Evolutionary conservation across 1,284 basidiomycete species (phyloP), one percentile per base, ranked within the genome.

Genomic region (Irpex sp.): DNA sequence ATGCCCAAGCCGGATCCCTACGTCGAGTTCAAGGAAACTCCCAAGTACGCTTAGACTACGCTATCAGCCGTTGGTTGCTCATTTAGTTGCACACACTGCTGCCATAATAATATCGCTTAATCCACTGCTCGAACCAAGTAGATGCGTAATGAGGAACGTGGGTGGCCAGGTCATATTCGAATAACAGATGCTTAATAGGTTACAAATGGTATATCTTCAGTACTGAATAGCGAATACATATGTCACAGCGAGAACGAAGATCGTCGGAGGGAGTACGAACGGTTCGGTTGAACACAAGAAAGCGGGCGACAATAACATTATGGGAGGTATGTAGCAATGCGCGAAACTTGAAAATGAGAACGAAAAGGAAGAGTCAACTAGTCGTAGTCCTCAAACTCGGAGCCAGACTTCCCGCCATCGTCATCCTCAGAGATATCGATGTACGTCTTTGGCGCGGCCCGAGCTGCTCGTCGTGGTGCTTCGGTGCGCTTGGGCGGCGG

Each of bases 1-100:
- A 70, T 77, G 21, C 81, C 80, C 72, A 83, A 78, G 73, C 65
- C 70, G 37, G 77, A 81, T 65, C 82, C 76, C 47, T 91, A 91
- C 73, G 82, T 78, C 52, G 81, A 81, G 64, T 69, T 86, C 65
- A 87, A 86, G 76, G 74, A 74, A 64, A 76, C 74, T 65, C 85
- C 80, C 72, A 84, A 81, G 73, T 89, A 88, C 51, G 44, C 52
- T 51, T 56, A 36, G 19, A 58, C 7, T 36, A 19, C 31, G 47
- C 48, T 36, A 44, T 13, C 34, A 34, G 19, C n/a, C 17, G 9
- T 34, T 37, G 31, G 21, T 57, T 17, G n/a, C 36, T 47, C 19
- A 3, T 31, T 31, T 57, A n/a, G 11, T 26, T 57, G 54, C 15
- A 31, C 37, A 56, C 4, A 17, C 4, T 9, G 54, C 9, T 56